A percentile compares a stretch with the other conserved stretches of the same genome.
phyloP scores from a whole-genome alignment of 441 rosid genomes.

The Arabidopsis hybrid region DNA sequence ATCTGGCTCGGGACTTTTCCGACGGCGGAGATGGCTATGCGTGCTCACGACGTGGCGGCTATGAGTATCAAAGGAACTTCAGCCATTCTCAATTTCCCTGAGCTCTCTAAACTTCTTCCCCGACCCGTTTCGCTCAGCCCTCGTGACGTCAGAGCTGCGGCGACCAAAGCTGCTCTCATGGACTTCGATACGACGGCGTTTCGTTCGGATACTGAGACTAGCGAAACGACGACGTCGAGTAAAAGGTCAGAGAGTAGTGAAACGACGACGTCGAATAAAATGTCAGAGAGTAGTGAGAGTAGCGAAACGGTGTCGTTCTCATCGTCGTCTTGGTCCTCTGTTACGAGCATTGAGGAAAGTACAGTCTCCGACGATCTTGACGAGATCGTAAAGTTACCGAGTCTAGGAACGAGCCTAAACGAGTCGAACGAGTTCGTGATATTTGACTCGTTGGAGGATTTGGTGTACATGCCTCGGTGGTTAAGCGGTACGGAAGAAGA shows the following conservation, averaged over 20 bases:
- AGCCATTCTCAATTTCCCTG: slow-evolving; percentile 88
- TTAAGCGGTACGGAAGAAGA: slow-evolving; percentile 47
- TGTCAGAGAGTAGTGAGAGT: slow-evolving; percentile 7
- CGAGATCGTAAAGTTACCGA: slow-evolving; percentile 80
- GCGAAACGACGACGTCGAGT: slow-evolving; percentile 18
- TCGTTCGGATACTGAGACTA: slow-evolving; percentile 12
- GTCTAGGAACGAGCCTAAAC: slow-evolving; percentile 55
- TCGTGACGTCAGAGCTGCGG: slow-evolving; percentile 88
- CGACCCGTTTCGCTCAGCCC: slow-evolving; percentile 77
- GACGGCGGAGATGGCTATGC: slow-evolving; percentile 94
- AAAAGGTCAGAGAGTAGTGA: slow-evolving; percentile 13
- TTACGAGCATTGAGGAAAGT: slow-evolving; percentile 56
- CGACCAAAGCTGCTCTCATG: slow-evolving; percentile 86
- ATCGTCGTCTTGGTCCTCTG: slow-evolving; percentile 37
- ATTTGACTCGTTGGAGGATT: slow-evolving; percentile 60
- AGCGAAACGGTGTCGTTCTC: slow-evolving; percentile 29
- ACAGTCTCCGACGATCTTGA: slow-evolving; percentile 61
- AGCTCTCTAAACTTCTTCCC: slow-evolving; percentile 66
- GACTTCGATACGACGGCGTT: slow-evolving; percentile 36
- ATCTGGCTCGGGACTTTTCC: slow-evolving; percentile 95
- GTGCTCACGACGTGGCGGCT: slow-evolving; percentile 96
- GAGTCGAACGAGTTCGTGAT: slow-evolving; percentile 68
- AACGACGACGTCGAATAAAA: slow-evolving; percentile 15
- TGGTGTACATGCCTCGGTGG: slow-evolving; percentile 61
- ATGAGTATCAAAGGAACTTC: slow-evolving; percentile 76